These are phyloP conservation scores for Verbascum thapsus DNA, from an alignment of 257 asterid species.

Conservation along the genomic window DNA sequence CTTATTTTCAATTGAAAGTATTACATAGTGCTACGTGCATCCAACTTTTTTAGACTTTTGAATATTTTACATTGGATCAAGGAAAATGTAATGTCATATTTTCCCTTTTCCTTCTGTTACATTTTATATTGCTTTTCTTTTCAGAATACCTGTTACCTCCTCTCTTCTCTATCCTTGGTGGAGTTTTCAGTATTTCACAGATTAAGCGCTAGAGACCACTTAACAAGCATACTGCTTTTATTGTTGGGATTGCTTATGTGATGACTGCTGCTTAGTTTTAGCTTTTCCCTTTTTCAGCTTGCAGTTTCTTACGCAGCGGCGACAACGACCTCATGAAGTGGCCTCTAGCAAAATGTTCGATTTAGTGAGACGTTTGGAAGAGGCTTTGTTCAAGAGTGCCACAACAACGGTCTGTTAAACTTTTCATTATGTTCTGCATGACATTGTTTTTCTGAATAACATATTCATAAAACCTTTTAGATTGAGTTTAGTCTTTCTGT, in stretches of 20 bases:
- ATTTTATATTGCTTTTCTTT: not conserved
- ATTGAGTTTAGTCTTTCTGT: slow-evolving; percentile 11
- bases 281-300: slow-evolving; percentile 51
- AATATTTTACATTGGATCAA: not conserved
- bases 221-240: slow-evolving; percentile 11
- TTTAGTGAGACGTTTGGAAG: slow-evolving; percentile 80
- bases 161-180: not conserved
- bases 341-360: slow-evolving; percentile 59
- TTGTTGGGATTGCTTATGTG: not conserved
- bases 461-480: slow-evolving; percentile 11
- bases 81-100: slow-evolving; percentile 2
- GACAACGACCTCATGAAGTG: slow-evolving; percentile 61
- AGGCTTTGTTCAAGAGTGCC: slow-evolving; percentile 76
- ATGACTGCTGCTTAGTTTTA: slow-evolving; percentile 21
- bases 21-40: not conserved
- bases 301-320: slow-evolving; percentile 62
- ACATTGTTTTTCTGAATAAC: slow-evolving; percentile 12
- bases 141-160: not conserved
- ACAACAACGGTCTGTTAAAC: slow-evolving; percentile 60
- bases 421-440: slow-evolving; percentile 10
- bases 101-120: not conserved
- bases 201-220: slow-evolving; percentile 14
- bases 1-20: not conserved
- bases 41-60: not conserved
- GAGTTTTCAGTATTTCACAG: slow-evolving; percentile 4